phyloP scores from a whole-genome alignment of 192 early-diverging fungal genomes.

The Entophlyctis luteolus region DNA sequence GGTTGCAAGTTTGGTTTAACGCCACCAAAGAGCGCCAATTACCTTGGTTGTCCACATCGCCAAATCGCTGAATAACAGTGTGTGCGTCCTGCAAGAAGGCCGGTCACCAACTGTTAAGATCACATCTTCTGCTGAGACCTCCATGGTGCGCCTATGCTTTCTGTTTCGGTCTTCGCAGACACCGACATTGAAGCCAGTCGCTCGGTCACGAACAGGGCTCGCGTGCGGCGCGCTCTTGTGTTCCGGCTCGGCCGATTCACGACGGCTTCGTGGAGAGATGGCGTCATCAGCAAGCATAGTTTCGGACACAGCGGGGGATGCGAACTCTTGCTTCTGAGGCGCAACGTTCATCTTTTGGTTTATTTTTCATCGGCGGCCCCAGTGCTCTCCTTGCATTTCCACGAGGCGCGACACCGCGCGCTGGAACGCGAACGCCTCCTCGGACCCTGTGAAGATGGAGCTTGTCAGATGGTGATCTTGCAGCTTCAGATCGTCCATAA shows the following conservation, averaged over 20 bases:
- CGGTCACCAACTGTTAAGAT: neutral
- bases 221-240: neutral
- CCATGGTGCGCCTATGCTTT: constrained; percentile 91
- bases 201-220: neutral
- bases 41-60: constrained; percentile 69
- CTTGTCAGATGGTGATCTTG: constrained; percentile 36
- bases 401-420: constrained; percentile 84
- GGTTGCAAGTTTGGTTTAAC: neutral
- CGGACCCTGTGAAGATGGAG: constrained; percentile 76
- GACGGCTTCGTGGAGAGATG: neutral
- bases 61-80: constrained; percentile 77
- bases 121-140: constrained; percentile 33
- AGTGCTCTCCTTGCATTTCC: constrained; percentile 72
- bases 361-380: constrained; percentile 1
- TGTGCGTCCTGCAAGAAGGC: constrained; percentile 72
- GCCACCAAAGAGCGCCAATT: neutral
- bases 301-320: constrained; percentile 5
- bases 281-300: neutral
- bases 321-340: neutral
- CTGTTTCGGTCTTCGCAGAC: constrained; percentile 84
- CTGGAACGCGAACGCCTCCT: constrained; percentile 95
- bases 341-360: neutral
- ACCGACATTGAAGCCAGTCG: constrained; percentile 60
- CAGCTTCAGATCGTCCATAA: constrained; percentile 60
- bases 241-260: neutral